These are phyloP conservation scores for Exophiala bonariae DNA, from an alignment of 2,329 filamentous ascomycete genomes.

Conservation along the genomic window DNA sequence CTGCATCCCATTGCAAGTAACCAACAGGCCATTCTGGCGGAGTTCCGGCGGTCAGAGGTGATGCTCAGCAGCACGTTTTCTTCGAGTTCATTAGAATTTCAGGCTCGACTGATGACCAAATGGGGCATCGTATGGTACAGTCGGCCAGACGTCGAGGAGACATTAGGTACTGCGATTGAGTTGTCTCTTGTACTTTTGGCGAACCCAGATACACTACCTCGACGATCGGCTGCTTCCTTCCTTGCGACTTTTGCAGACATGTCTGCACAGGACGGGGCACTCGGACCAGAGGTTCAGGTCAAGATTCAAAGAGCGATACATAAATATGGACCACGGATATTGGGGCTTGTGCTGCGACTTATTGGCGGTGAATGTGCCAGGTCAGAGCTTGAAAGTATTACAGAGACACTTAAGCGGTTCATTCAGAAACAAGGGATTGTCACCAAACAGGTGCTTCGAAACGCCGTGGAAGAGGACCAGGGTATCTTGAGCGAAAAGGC, in stretches of 20 bases:
- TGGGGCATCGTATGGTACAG: constrained; percentile 41
- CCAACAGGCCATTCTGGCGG: constrained; percentile 36
- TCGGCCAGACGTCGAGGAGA: constrained; percentile 29
- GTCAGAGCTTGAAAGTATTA: constrained; percentile 44
- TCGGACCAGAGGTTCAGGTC: constrained; percentile 13
- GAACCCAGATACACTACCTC: constrained; percentile 45
- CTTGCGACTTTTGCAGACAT: constrained; percentile 42
- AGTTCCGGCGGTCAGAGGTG: constrained; percentile 4
- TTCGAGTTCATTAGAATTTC: constrained; percentile 47
- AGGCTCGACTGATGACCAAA: constrained; percentile 42
- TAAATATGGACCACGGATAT: constrained; percentile 38
- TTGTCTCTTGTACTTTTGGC: constrained; percentile 43
- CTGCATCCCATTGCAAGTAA: constrained; percentile 10
- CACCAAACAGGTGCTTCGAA: constrained; percentile 38
- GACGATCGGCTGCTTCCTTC: constrained; percentile 46
- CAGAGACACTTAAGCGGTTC: constrained; percentile 41
- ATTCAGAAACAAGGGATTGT: constrained; percentile 43
- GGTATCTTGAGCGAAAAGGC: constrained; percentile 24
- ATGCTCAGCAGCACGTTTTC: constrained; percentile 40
- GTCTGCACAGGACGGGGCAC: constrained; percentile 15
- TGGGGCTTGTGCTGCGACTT: constrained; percentile 40
- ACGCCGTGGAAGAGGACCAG: constrained; percentile 35
- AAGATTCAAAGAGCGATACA: constrained; percentile 24
- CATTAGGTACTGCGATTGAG: constrained; percentile 38
- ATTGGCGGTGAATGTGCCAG: constrained; percentile 45